Evolutionary conservation across 1,284 basidiomycete species (phyloP), one percentile per base, ranked within the genome.

Genomic region (Fomitopsis pinicola): DNA sequence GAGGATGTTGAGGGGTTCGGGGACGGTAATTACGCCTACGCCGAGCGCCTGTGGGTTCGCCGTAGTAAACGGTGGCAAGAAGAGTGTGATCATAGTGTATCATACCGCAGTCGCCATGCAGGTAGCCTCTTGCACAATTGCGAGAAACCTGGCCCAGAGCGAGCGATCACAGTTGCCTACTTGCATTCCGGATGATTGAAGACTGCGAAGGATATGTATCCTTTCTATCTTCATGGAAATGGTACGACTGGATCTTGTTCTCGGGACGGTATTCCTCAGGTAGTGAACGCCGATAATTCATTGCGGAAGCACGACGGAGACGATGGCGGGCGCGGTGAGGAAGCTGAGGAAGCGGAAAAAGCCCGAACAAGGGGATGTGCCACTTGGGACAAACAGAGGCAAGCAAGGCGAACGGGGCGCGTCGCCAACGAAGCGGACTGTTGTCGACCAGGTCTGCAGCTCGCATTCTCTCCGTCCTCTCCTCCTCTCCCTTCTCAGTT

Each of bases 381-480:
- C 56, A 57, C 42, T 17, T 42, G 5, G 4, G 30, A n/a, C 56
- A 57, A 57, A 57, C 30, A 57, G 44, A 46, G 30, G 5, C 56
- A 57, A 57, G 35, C 33, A 44, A 19, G 30, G 56, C 46, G 42
- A 19, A 35, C 40, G n/a, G n/a, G 48, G 33, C 45, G 10, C 30
- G 42, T 46, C 42, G 56, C 56, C 33, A 46, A 46, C 40, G 33
- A 57, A 44, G 44, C 42, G 12, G 26, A 19, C 30, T 28, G 17
- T 15, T 33, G 42, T 46, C 44, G 30, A n/a, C 55, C 52, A 54
- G 52, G 52, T 54, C 52, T 54, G 52, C 38, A 54, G 35, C 35
- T 54, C 52, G 52, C 52, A 54, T 54, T 54, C 53, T 56, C 53
- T 55, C 36, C 5, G 5, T 71, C 86, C 65, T 69, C 33, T 53